Evolutionary conservation across 2,329 filamentous ascomycete species (phyloP).

Genomic region (Hypoxylon sp.): DNA sequence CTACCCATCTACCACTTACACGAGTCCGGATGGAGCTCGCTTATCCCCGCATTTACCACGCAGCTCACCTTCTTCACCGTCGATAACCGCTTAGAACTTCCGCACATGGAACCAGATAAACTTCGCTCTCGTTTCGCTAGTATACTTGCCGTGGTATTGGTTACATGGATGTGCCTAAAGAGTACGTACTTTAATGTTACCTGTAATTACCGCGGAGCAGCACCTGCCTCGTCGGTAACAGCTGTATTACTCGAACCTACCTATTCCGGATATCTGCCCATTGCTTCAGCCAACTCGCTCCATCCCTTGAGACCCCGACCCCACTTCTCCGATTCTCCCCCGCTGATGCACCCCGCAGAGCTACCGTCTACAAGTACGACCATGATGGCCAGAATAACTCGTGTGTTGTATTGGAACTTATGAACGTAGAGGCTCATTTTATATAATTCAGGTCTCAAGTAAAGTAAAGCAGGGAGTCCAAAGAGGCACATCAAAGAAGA

Average conservation of each 20-base stretch:
- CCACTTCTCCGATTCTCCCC: conserved; percentile 34
- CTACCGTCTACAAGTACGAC: conserved; percentile 10
- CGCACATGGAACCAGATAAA: conserved; percentile 37
- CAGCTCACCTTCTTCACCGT: conserved; percentile 38
- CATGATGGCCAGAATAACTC: background rate
- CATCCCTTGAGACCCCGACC: conserved; percentile 16
- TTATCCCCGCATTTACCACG: conserved; percentile 34
- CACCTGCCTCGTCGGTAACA: background rate
- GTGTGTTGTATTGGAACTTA: background rate
- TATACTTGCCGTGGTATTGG: background rate
- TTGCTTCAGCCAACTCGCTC: background rate
- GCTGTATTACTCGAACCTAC: background rate
- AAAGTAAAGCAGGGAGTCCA: too few species aligned
- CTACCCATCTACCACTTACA: conserved; percentile 13
- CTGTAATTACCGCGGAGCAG: background rate
- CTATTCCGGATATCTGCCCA: background rate
- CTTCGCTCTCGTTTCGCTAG: conserved; percentile 1
- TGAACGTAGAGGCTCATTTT: too few species aligned
- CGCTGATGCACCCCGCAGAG: conserved; percentile 34
- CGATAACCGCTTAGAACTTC: conserved; percentile 48
- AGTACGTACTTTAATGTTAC: background rate
- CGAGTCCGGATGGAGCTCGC: conserved; percentile 18
- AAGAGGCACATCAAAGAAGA: too few species aligned
- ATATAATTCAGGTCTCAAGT: too few species aligned
- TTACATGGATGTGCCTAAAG: background rate